Conservation (phyloP, 306 rosid species). For the Rosa lucieae region DNA sequence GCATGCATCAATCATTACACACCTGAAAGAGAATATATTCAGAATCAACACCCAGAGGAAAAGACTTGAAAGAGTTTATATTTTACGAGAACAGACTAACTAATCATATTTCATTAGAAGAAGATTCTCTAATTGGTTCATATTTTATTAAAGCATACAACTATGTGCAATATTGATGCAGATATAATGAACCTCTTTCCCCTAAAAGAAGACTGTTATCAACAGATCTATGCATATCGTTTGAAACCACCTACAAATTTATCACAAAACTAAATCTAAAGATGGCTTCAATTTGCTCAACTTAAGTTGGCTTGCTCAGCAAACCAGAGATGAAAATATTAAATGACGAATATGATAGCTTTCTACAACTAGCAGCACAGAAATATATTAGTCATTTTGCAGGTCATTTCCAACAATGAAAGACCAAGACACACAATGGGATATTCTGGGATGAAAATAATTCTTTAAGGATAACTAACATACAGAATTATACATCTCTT, state of each 20-base stretch:
- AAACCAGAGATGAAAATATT: background rate
- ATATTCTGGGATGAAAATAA: background rate
- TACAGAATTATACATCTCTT: too few species aligned
- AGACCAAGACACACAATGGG: background rate
- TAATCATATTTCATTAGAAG: background rate
- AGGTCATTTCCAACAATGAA: background rate
- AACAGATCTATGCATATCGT: background rate
- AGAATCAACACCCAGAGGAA: background rate
- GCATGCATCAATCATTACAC: background rate
- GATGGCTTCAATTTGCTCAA: background rate
- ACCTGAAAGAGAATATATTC: constrained; percentile 10
- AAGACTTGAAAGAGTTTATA: background rate
- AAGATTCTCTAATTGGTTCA: background rate
- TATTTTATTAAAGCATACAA: background rate
- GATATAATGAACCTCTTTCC: background rate
- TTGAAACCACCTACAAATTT: constrained; percentile 5
- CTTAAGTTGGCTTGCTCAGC: background rate
- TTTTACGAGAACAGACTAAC: background rate
- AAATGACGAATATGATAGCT: background rate
- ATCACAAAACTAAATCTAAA: background rate
- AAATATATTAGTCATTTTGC: background rate
- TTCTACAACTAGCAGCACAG: background rate
- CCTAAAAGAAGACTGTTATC: background rate
- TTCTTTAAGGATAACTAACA: too few species aligned
- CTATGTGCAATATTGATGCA: background rate